Conservation (phyloP, 2,329 filamentous ascomycete species). For the Endoconidiophora polonica region DNA sequence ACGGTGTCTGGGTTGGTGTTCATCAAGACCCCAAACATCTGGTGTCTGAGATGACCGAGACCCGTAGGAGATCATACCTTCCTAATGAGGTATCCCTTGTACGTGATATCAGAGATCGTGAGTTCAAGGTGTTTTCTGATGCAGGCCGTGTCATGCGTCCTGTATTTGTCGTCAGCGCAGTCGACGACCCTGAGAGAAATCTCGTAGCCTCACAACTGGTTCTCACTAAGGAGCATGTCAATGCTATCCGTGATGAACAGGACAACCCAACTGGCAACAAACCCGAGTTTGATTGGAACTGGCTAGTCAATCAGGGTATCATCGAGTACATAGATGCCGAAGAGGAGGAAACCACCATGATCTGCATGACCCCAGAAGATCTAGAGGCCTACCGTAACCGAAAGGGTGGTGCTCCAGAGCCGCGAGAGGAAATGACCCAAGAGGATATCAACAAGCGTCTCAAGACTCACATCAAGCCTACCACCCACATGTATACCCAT, state of each 20-base stretch:
- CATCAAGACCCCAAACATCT: constrained; percentile 78
- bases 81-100: constrained; percentile 89
- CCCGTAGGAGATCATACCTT: constrained; percentile 67
- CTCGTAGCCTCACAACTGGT: constrained; percentile 52
- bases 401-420: constrained; percentile 42
- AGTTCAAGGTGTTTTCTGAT: constrained; percentile 98
- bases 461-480: constrained; percentile 73
- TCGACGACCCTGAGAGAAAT: constrained; percentile 51
- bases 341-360: constrained; percentile 98
- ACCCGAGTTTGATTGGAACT: constrained; percentile 70
- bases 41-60: constrained; percentile 58
- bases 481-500: constrained; percentile 86
- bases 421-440: constrained; percentile 35
- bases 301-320: constrained; percentile 65
- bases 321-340: constrained; percentile 96
- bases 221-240: constrained; percentile 65
- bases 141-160: constrained; percentile 89
- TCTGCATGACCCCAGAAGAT: constrained; percentile 96
- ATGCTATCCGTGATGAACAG: constrained; percentile 59
- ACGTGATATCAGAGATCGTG: constrained; percentile 86
- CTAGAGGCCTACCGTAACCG: constrained; percentile 60
- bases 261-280: constrained; percentile 42
- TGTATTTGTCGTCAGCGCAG: constrained; percentile 82
- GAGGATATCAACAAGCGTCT: constrained; percentile 69
- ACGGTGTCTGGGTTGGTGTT: constrained; percentile 94